These are phyloP conservation scores for Isabelozyma heimii DNA, from an alignment of 805 yeast genomes.

Conservation along the genomic window DNA sequence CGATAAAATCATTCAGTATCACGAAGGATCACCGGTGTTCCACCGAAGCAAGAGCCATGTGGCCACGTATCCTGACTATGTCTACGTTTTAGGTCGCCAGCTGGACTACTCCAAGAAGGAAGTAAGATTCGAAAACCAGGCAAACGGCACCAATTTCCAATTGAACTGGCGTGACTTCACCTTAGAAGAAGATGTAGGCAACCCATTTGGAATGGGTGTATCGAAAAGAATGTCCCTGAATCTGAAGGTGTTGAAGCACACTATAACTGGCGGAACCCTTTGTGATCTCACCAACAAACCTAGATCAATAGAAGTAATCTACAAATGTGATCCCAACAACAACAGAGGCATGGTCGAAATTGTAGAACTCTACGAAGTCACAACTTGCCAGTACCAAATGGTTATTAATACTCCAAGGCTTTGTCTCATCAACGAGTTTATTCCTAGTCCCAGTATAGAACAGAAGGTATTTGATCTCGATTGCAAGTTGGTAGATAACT, in stretches of 20 bases:
- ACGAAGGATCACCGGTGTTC: slow-evolving; percentile 24
- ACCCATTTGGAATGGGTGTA: slow-evolving; percentile 17
- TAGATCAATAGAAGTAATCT: slow-evolving; percentile 54
- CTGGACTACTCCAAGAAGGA: slow-evolving; percentile 16
- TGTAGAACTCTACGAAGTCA: slow-evolving; percentile 48
- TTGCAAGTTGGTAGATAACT: slow-evolving; percentile 17
- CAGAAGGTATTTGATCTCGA: slow-evolving; percentile 24
- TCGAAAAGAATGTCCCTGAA: slow-evolving; percentile 9
- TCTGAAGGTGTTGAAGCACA: slow-evolving; percentile 37
- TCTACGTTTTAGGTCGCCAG: slow-evolving; percentile 37
- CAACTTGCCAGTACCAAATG: slow-evolving; percentile 58
- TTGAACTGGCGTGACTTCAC: slow-evolving; percentile 21
- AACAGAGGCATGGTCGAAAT: slow-evolving; percentile 12
- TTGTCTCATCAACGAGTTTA: slow-evolving; percentile 40
- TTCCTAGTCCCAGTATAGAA: slow-evolving; percentile 15
- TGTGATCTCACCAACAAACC: slow-evolving; percentile 59
- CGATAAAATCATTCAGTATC: slow-evolving; percentile 49
- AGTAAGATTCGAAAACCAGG: slow-evolving; percentile 18
- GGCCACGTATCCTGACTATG: slow-evolving; percentile 26
- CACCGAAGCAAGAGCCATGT: slow-evolving; percentile 25
- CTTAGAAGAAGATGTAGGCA: slow-evolving; percentile 22
- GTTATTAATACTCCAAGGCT: slow-evolving; percentile 48
- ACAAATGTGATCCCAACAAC: slow-evolving; percentile 47
- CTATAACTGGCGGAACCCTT: slow-evolving; percentile 43
- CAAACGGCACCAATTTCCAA: slow-evolving; percentile 11